Evolutionary conservation across 2,329 filamentous ascomycete species (phyloP), one percentile per base, ranked within the genome.

Genomic region (Trichoderma harzianum): DNA sequence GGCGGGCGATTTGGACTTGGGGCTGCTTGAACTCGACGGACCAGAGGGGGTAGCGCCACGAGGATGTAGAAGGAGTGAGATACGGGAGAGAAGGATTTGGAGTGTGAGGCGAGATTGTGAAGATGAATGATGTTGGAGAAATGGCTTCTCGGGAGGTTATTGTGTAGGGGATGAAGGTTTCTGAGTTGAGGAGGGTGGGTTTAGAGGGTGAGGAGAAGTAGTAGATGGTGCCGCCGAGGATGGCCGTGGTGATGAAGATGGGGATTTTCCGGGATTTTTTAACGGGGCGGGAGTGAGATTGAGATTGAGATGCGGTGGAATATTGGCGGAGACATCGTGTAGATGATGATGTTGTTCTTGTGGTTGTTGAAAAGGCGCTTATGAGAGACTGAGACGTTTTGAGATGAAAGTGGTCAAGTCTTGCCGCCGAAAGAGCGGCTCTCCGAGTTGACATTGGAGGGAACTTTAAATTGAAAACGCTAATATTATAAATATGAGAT

Each of bases 11-110:
- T 82, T 98, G 95, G 71, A 98, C 83, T 80, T 97, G 91, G 2
- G 96, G 96, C 83, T 98, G 96, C 83, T 97, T 97, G 78, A 97
- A 90, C 83, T 98, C 92, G 39, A 98, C 91, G 74, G 92, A 94
- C 92, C 94, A 97, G 55, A 97, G 86, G 5, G 92, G 92, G 70
- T 88, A 74, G 12, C 74, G 75, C 82, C 82, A 82, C 74, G 71
- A 55, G 18, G 73, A 70, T 3, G 76, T 73, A n/a, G 73, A 47
- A 26, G 76, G 73, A 21, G 72, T 47, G n/a, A 83, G 64, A 69
- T 79, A 79, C 11, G 76, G 80, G 2, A 74, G 77, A 47, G 72
- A 71, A 7, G 79, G 74, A 64, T 79, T 77, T 0, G 75, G 76
- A 1, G 74, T 76, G 5, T 78, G 78, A 14, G 89, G 85, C 30